phyloP scores from a whole-genome alignment of 495 filamentous ascomycete genomes.

The Podospora pseudocomata region DNA sequence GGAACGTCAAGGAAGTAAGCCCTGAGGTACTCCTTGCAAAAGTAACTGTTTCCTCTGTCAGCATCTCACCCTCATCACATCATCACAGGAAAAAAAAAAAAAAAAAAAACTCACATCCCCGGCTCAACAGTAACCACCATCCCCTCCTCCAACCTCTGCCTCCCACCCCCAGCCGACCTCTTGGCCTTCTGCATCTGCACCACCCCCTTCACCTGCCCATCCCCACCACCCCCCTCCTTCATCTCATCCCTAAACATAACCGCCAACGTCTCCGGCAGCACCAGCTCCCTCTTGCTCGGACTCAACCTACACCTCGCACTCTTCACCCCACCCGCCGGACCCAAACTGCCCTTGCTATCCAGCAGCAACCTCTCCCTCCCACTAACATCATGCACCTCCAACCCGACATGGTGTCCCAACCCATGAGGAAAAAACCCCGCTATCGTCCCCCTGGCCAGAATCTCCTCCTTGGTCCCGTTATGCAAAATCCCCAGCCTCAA shows the following conservation, averaged over 20 bases:
- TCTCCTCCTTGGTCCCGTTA: conserved; percentile 57
- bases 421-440: conserved; percentile 90
- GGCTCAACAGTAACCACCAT: conserved; percentile 89
- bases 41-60: conserved; percentile 46
- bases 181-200: conserved; percentile 9
- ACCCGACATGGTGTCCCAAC: conserved; percentile 80
- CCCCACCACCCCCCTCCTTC: background rate
- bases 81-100: background rate
- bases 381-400: conserved; percentile 84
- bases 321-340: background rate
- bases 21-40: conserved; percentile 59
- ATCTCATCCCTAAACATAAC: conserved; percentile 25
- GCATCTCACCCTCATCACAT: background rate
- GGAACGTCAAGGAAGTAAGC: conserved; percentile 60
- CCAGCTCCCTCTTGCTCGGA: conserved; percentile 23
- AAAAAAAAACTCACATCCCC: conserved; percentile 56
- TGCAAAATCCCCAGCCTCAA: conserved; percentile 63
- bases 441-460: conserved; percentile 63
- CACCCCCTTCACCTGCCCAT: background rate
- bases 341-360: background rate
- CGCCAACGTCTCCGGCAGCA: conserved; percentile 20
- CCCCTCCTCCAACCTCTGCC: conserved; percentile 53
- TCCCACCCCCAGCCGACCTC: background rate
- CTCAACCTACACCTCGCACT: conserved; percentile 1
- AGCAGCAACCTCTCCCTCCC: conserved; percentile 27